These are phyloP conservation scores for Arthroderma sp. DNA, from an alignment of 2,329 filamentous ascomycete genomes.

Conservation along the genomic window DNA sequence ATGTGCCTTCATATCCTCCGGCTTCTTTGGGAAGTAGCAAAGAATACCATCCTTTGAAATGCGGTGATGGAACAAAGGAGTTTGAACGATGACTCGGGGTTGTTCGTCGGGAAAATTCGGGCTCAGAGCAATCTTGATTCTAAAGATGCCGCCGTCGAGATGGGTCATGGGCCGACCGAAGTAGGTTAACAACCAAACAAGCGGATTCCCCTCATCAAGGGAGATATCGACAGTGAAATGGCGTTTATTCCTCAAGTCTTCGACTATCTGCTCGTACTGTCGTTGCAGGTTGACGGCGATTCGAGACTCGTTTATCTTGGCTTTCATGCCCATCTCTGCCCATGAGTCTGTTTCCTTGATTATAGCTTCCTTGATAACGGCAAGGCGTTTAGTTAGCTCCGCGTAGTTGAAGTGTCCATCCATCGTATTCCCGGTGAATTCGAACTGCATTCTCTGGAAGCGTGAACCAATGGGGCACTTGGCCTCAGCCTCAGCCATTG, in stretches of 20 bases:
- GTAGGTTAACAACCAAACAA: conserved; percentile 77
- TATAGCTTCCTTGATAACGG: conserved; percentile 55
- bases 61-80: conserved; percentile 74
- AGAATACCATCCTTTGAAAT: conserved; percentile 68
- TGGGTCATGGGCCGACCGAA: conserved; percentile 89
- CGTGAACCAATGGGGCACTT: conserved; percentile 51
- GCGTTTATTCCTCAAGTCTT: conserved; percentile 59
- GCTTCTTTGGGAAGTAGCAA: conserved; percentile 62
- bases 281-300: conserved; percentile 72
- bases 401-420: conserved; percentile 73
- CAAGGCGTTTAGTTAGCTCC: conserved; percentile 57
- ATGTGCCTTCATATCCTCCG: conserved; percentile 69
- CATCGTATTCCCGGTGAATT: conserved; percentile 66
- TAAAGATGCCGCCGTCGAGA: conserved; percentile 81
- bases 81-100: conserved; percentile 69
- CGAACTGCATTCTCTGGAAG: conserved; percentile 83
- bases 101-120: conserved; percentile 79
- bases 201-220: conserved; percentile 70
- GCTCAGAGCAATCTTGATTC: conserved; percentile 66
- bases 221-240: conserved; percentile 61
- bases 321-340: conserved; percentile 54
- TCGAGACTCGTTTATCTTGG: conserved; percentile 54
- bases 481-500: conserved; percentile 51
- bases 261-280: conserved; percentile 71
- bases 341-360: conserved; percentile 60